A percentile compares a stretch with the other conserved stretches of the same genome.
These are phyloP conservation scores for Vaccinium vitisidaea DNA, from an alignment of 148 eudicot species.

Conservation along the genomic window DNA sequence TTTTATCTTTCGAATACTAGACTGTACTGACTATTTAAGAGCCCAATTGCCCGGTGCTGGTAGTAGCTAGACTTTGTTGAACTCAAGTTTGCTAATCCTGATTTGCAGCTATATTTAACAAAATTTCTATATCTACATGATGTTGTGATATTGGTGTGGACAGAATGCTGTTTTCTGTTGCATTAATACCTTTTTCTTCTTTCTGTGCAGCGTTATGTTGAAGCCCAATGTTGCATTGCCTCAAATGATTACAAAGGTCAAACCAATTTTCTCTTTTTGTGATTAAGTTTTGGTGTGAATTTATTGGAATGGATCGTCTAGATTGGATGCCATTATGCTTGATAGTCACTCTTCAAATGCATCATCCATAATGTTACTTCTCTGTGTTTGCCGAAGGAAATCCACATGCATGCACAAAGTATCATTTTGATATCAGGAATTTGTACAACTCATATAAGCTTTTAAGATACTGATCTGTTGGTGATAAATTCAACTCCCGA, in stretches of 20 bases:
- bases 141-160: neutral
- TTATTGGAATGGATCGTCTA: neutral
- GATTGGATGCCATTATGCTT: neutral
- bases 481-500: neutral
- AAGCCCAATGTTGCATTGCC: constrained; percentile 90
- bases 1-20: neutral
- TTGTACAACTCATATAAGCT: neutral
- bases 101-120: neutral
- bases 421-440: neutral
- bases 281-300: neutral
- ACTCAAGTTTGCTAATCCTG: neutral
- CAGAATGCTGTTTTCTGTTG: constrained; percentile 6
- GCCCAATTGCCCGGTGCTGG: neutral
- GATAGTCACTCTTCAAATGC: neutral
- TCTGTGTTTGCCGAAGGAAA: neutral
- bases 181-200: constrained; percentile 17
- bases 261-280: neutral
- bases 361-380: neutral
- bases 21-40: neutral
- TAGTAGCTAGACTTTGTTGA: neutral
- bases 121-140: neutral
- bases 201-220: constrained; percentile 82
- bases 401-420: neutral
- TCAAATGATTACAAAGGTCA: constrained; percentile 92
- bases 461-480: neutral